Evolutionary conservation across 1,284 basidiomycete species (phyloP), one percentile per base, ranked within the genome.

Genomic region (Laetiporus sulphureus): DNA sequence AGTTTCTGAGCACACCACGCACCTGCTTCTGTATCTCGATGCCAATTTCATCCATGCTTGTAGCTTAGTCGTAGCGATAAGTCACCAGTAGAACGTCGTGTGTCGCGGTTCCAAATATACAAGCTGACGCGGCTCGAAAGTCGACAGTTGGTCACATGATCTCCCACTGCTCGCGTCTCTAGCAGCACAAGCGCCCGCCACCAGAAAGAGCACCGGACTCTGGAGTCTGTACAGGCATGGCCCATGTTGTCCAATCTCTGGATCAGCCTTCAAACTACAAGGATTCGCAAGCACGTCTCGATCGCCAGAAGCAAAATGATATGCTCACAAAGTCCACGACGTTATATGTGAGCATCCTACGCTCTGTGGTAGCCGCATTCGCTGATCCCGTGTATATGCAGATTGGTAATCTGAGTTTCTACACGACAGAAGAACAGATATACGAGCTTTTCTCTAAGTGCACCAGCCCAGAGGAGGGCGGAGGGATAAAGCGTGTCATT

Each of bases 351-450:
- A 47, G 79, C 40, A 22, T 37, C 38, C 43, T 32, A 69, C 33
- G 23, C 42, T 44, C 21, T 32, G 2, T 32, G 39, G n/a, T n/a
- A 27, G 16, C 4, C 38, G 44, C 12, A 31, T 34, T 30, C 10
- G 15, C 39, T 24, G 41, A 45, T 42, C 42, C 21, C n/a, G 37
- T 30, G 22, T 32, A 11, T 45, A 11, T 55, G 55, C 57, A 97
- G 79, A 84, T 99, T 57, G 96, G 94, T 58, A 97, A 98, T 64
- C 71, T 98, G 61, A 93, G 91, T 68, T 97, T 95, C 67, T 96
- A 90, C 69, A 98, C 94, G 8, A 98, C 95, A 37, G 96, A 99
- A 68, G 94, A 98, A 61, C 96, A 99, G 67, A 98, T 99, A 66
- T 98, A 98, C 68, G 95, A 99, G 65, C 68, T 99, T 38, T 99